These are phyloP conservation scores for Barbatosphaeria neglecta DNA, from an alignment of 495 filamentous ascomycete species.

Conservation along the genomic window DNA sequence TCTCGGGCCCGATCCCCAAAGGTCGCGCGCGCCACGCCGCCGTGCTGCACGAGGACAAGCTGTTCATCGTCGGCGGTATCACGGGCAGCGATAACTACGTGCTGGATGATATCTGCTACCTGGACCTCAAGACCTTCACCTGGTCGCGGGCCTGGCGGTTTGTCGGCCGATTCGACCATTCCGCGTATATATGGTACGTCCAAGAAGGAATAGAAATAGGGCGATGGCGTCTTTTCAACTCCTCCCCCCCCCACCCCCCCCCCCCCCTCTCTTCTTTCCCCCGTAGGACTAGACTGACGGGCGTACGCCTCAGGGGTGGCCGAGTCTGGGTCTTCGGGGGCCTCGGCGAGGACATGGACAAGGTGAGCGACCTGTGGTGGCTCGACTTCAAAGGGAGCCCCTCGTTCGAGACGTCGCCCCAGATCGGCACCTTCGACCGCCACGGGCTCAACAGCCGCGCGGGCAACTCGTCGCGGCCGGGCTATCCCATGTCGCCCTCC, in stretches of 20 bases:
- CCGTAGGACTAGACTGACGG: too few relatives aligned
- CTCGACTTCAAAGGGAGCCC: conserved; percentile 84
- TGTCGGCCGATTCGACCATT: conserved; percentile 85
- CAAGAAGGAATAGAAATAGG: too few relatives aligned
- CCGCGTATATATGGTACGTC: conserved; percentile 67
- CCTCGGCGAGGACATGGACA: conserved; percentile 87
- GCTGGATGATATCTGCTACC: conserved; percentile 87
- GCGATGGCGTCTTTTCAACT: too few relatives aligned
- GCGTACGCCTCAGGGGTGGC: conserved; percentile 44
- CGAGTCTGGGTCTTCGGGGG: conserved; percentile 97
- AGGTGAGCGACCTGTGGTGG: conserved; percentile 91
- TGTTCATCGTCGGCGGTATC: conserved; percentile 87
- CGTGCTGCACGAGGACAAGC: conserved; percentile 88
- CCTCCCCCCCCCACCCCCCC: too few relatives aligned
- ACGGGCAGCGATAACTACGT: conserved; percentile 79
- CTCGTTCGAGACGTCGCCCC: conserved; percentile 62
- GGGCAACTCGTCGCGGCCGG: conserved; percentile 28
- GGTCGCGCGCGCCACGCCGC: conserved; percentile 89
- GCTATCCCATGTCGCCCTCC: conserved; percentile 24
- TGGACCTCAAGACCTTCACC: conserved; percentile 89
- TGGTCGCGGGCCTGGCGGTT: conserved; percentile 97
- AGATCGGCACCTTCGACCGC: conserved; percentile 52
- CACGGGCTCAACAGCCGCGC: conserved; percentile 19
- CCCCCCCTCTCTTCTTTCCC: conserved; percentile 6
- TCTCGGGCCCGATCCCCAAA: conserved; percentile 70